Base-by-base conservation (phyloP, 1,284 basidiomycete genomes). In the Hypsizygus ulmarius region DNA sequence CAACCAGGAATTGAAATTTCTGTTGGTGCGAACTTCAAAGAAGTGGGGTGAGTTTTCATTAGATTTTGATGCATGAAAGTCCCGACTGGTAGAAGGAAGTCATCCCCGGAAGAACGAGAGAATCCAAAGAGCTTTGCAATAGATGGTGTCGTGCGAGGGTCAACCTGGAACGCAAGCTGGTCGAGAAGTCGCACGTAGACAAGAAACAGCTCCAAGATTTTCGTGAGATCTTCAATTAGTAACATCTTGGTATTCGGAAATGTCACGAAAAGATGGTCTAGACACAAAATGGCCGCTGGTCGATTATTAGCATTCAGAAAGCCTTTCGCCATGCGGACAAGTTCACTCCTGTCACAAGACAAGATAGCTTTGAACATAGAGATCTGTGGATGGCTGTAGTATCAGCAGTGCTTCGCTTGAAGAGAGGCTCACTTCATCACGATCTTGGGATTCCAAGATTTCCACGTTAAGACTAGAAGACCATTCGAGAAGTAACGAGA, bases 311-410 rank as follows among this genome's bases (percentile, higher is more conserved):
- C 45, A 0, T 27, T 16, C 4, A 58, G 47, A 36, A 74, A 68
- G 14, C 27, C 40, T 19, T 56, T n/a, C 14, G 28, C 64, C 59
- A 38, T 72, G 55, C 11, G 45, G 2, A 21, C 54, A 9, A 78
- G 65, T 5, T 49, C 33, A 2, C 21, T 19, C 3, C 41, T 19
- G 45, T 68, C 57, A n/a, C 52, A 38, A 0, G 55, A 16, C 2
- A 57, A 30, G 3, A 79, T 72, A 1, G 65, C 60, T 27, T 55
- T 59, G 54, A 79, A 80, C 75, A 79, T 76, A 12, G 56, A 46
- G 12, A 72, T 51, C 66, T 65, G 47, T 27, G 14, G 30, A 39
- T 5, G 16, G n/a, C 7, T 10, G 43, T 39, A 25, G 21, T 25
- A 8, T 34, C 8, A 10, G 18, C 12, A 28, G 16, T 27, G 39